These are phyloP conservation scores for Epichloe sp. DNA, from an alignment of 2,329 filamentous ascomycete species.

Conservation along the genomic window DNA sequence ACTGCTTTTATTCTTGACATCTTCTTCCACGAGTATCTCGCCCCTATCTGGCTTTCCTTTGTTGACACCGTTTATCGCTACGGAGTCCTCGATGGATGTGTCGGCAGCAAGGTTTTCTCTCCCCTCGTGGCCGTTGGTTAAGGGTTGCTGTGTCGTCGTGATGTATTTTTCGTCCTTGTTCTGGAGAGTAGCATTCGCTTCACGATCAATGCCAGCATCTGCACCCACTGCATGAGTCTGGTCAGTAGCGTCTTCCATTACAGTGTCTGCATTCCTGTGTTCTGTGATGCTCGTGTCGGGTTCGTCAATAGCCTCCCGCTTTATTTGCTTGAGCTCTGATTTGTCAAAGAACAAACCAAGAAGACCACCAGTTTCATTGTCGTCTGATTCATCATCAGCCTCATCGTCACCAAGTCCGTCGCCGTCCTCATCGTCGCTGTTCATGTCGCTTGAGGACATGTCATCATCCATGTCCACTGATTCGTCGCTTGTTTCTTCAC, in stretches of 20 bases:
- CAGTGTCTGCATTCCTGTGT: constrained; percentile 13
- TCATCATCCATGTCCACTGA: constrained; percentile 59
- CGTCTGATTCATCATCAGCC: constrained; percentile 30
- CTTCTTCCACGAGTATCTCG: no score
- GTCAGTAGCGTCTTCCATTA: constrained; percentile 2
- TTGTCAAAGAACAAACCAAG: constrained; percentile 47
- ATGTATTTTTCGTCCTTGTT: constrained; percentile 14
- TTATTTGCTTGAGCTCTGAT: constrained; percentile 40
- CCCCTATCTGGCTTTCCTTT: not conserved
- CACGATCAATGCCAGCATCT: not conserved
- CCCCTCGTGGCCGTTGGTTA: not conserved
- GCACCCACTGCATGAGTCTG: not conserved
- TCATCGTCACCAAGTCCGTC: constrained; percentile 22
- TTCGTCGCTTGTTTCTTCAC: constrained; percentile 45
- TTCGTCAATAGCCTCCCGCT: constrained; percentile 22
- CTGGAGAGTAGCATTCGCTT: constrained; percentile 10
- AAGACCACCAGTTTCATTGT: constrained; percentile 30
- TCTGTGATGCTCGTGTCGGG: not conserved
- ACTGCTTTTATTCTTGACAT: not conserved
- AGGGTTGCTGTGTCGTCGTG: not conserved
- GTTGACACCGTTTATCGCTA: not conserved
- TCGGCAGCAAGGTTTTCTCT: not conserved
- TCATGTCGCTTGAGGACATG: constrained; percentile 43
- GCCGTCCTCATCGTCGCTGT: constrained; percentile 23
- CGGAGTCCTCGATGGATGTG: not conserved